Percentiles rank a stretch among this genome's conserved stretches.
Conservation (phyloP, 2,329 filamentous ascomycete genomes). For the Colletotrichum agaves region DNA sequence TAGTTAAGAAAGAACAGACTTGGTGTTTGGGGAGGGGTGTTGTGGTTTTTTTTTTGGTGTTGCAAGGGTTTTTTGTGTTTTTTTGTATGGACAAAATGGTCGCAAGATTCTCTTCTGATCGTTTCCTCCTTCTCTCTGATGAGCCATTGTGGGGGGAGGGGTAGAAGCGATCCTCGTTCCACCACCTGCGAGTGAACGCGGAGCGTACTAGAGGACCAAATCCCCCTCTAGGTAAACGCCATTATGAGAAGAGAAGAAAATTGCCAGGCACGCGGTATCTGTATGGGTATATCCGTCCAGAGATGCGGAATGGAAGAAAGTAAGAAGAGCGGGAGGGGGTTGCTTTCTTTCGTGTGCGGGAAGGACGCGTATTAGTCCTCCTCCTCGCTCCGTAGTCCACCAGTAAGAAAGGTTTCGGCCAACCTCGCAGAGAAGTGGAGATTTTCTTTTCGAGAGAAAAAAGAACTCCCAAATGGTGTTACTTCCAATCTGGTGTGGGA, state of each 20-base stretch:
- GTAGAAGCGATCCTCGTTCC: not conserved
- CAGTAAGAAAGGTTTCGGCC: constrained; percentile 56
- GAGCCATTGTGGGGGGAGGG: too few relatives aligned
- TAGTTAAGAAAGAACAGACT: constrained; percentile 24
- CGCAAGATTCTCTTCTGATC: constrained; percentile 27
- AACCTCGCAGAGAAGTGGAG: constrained; percentile 64
- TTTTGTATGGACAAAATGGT: constrained; percentile 15
- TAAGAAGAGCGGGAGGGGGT: constrained; percentile 44
- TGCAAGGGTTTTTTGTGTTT: constrained; percentile 1
- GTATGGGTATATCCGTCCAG: constrained; percentile 3
- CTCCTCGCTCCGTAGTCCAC: constrained; percentile 54
- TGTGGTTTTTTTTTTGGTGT: constrained; percentile 23
- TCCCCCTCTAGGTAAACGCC: constrained; percentile 38
- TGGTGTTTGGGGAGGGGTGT: constrained; percentile 23
- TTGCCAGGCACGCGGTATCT: constrained; percentile 27
- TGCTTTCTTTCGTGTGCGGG: constrained; percentile 42
- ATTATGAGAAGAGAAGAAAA: constrained; percentile 2
- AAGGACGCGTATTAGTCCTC: constrained; percentile 46
- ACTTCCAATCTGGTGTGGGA: constrained; percentile 63
- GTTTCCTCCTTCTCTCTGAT: constrained; percentile 30
- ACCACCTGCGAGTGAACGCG: constrained; percentile 33
- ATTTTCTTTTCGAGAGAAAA: constrained; percentile 43
- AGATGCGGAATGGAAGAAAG: constrained; percentile 22
- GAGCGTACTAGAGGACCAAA: constrained; percentile 11
- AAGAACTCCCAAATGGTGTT: constrained; percentile 56